Conservation (phyloP, 1,284 basidiomycete genomes). For the Rhizoctonia solani region DNA sequence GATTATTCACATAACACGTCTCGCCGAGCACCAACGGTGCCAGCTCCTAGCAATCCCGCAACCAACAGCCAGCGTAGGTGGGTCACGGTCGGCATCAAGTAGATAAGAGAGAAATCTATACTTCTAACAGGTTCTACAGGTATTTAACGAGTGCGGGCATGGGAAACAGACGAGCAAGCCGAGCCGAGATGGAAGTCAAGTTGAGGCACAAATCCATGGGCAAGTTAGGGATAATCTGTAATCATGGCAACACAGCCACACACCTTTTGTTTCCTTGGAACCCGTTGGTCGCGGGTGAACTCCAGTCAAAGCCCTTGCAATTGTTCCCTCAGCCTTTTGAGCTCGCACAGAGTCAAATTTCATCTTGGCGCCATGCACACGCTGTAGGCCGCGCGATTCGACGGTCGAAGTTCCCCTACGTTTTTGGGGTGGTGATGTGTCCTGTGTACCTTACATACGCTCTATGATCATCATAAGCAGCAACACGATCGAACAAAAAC, state of each 20-base stretch:
- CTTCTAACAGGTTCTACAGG: background rate
- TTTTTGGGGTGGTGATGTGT: too few relatives aligned
- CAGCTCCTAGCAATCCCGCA: constrained; percentile 8
- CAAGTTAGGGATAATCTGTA: background rate
- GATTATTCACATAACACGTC: constrained; percentile 14
- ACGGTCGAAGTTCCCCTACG: background rate
- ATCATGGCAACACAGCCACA: constrained; percentile 21
- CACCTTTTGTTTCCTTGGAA: constrained; percentile 10
- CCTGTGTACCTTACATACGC: too few relatives aligned
- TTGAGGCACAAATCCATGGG: background rate
- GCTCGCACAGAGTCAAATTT: background rate
- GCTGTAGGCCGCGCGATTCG: background rate
- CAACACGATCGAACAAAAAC: too few relatives aligned
- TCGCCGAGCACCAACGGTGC: background rate
- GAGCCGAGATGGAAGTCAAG: constrained; percentile 8
- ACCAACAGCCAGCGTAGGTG: constrained; percentile 14
- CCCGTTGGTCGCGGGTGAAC: background rate
- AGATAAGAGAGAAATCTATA: background rate
- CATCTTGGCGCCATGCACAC: constrained; percentile 7
- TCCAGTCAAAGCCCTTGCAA: background rate
- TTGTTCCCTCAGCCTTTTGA: background rate
- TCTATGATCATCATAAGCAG: too few relatives aligned
- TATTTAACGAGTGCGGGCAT: constrained; percentile 3
- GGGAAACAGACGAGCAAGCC: constrained; percentile 5
- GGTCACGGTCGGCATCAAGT: background rate